Evolutionary conservation across 352 stramenopile genomes (phyloP), one percentile per base, ranked within the genome.

Genomic region (Phytophthora boehmeriae): DNA sequence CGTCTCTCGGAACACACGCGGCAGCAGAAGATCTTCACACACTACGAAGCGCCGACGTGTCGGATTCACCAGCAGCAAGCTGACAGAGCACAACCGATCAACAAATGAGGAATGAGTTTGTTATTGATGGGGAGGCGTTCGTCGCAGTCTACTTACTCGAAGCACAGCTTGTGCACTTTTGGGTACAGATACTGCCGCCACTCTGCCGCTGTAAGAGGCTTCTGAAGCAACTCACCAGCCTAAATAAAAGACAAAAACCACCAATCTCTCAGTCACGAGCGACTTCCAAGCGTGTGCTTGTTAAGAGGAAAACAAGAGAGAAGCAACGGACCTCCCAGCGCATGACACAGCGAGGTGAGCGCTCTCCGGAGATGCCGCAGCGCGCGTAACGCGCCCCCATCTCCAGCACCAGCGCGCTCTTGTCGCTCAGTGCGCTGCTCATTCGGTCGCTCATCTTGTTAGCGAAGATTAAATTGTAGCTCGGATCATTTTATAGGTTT

Each of bases 331-430:
- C 85, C 68, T 92, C 71, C 81, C 85, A 96, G 19, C 70, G 63
- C 50, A 86, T 45, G 9, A 93, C 71, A 38, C 67, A 84, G 11
- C 85, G 87, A 44, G 87, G 85, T 25, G 80, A 76, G 19, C 84
- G 79, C 71, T 96, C 87, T 42, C 85, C 83, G 8, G 87, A 88
- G 42, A 96, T 57, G 14, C 87, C 87, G 53, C 74, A 84, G 55
- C 86, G 83, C 38, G 88, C 59, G 69, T 80, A 93, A 39, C 80
- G 82, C 16, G 66, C 61, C 38, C 87, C 87, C 27, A 96, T 52
- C 60, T 96, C 87, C 50, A 96, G 63, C 64, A 96, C 85, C 45
- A 96, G 78, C 73, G 82, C 73, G 44, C 59, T 80, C 72, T 84
- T 86, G 54, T 86, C 77, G 48, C 52, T 68, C 35, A 59, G 35